Evolutionary conservation across 495 filamentous ascomycete genomes (phyloP).

Genomic region (Xylaria intraflava): DNA sequence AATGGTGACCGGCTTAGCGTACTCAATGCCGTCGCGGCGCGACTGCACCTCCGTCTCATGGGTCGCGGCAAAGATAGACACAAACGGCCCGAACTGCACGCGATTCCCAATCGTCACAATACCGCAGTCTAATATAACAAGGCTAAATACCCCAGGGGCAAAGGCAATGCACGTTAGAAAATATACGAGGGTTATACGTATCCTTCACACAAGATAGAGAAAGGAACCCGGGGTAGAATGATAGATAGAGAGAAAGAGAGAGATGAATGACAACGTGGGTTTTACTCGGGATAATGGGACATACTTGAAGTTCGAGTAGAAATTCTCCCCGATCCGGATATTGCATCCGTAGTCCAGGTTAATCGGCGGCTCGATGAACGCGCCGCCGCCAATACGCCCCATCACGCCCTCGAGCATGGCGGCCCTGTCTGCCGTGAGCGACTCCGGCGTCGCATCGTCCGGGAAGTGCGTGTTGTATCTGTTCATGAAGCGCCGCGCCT

Average conservation of each 20-base stretch:
- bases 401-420: conserved; percentile 37
- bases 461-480: conserved; percentile 47
- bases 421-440: conserved; percentile 30
- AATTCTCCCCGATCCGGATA: conserved; percentile 40
- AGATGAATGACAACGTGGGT: neutral
- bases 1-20: conserved; percentile 31
- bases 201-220: neutral
- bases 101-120: conserved; percentile 40
- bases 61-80: conserved; percentile 39
- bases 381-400: conserved; percentile 34
- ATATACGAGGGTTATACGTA: neutral
- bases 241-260: neutral
- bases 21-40: conserved; percentile 33
- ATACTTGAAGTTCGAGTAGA: conserved; percentile 50
- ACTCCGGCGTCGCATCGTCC: conserved; percentile 31
- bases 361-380: conserved; percentile 48
- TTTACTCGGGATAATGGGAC: conserved; percentile 7
- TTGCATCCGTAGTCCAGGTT: conserved; percentile 51
- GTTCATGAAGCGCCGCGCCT: conserved; percentile 35
- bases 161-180: neutral
- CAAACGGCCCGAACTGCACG: conserved; percentile 38
- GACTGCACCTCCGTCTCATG: conserved; percentile 39
- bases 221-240: neutral
- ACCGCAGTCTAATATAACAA: conserved; percentile 40
- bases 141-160: conserved; percentile 13